These are phyloP conservation scores for Umbelopsis ramanniana DNA, from an alignment of 192 early-diverging fungal species.

Conservation along the genomic window DNA sequence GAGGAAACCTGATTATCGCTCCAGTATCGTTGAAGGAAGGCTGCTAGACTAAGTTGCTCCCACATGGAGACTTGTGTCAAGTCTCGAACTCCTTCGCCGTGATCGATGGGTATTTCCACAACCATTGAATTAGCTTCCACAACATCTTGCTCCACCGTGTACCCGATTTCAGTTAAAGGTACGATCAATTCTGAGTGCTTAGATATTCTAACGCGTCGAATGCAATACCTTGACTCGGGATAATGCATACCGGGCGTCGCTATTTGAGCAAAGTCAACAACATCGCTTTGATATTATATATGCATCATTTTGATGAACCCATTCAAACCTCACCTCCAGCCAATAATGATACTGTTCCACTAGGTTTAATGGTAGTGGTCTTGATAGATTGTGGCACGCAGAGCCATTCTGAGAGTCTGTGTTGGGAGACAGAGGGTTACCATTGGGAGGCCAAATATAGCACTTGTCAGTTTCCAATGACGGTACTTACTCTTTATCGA, in stretches of 20 bases:
- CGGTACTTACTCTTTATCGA: slow-evolving; percentile 32
- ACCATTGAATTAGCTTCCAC: slow-evolving; percentile 44
- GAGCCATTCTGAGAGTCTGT: slow-evolving; percentile 42
- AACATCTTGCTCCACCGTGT: slow-evolving; percentile 43
- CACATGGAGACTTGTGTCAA: slow-evolving; percentile 49
- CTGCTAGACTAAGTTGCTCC: slow-evolving; percentile 54
- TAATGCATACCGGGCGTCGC: slow-evolving; percentile 58
- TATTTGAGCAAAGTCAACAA: neutral
- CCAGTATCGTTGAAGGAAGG: slow-evolving; percentile 50
- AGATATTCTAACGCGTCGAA: slow-evolving; percentile 50
- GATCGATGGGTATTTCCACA: slow-evolving; percentile 51
- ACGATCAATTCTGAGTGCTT: slow-evolving; percentile 36
- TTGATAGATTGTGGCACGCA: slow-evolving; percentile 49
- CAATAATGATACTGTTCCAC: slow-evolving; percentile 50
- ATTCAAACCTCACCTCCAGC: slow-evolving; percentile 36
- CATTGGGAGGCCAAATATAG: neutral
- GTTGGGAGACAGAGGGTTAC: neutral
- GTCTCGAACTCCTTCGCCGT: slow-evolving; percentile 46
- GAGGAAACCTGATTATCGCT: slow-evolving; percentile 55
- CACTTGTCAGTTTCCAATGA: neutral
- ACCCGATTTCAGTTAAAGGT: slow-evolving; percentile 34
- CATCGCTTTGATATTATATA: neutral
- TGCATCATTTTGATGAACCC: no score
- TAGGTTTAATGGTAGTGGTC: slow-evolving; percentile 52
- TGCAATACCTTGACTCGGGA: slow-evolving; percentile 53